Conservation (phyloP, 345 rosid genomes). For the Gossypium anomalum region DNA sequence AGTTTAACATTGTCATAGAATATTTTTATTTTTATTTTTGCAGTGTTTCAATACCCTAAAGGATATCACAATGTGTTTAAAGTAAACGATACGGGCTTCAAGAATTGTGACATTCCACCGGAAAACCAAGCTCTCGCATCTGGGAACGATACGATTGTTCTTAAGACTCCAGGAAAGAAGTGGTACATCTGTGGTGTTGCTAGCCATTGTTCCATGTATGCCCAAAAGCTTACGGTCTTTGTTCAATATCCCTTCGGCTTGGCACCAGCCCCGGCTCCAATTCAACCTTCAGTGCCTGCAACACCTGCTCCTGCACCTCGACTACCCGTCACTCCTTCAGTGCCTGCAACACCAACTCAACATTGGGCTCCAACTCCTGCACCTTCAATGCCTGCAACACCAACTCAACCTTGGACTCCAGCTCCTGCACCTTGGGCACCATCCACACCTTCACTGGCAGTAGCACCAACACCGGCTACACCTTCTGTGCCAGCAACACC, state of each 20-base stretch:
- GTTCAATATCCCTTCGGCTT: not conserved
- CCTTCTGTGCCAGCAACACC: not conserved
- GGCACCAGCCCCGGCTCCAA: slow-evolving; percentile 8
- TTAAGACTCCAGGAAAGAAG: slow-evolving; percentile 29
- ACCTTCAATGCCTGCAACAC: not conserved
- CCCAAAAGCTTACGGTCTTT: slow-evolving; percentile 36
- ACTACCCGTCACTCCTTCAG: not conserved
- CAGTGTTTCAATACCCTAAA: slow-evolving; percentile 32
- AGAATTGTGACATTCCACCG: slow-evolving; percentile 17
- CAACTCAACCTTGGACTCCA: not conserved
- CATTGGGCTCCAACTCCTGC: not conserved
- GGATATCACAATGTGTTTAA: slow-evolving; percentile 31
- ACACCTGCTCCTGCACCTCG: not conserved
- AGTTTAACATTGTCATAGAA: not conserved
- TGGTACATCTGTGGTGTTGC: slow-evolving; percentile 44
- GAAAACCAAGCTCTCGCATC: not conserved
- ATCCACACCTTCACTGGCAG: not conserved
- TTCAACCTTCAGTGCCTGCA: not conserved
- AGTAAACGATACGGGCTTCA: slow-evolving; percentile 27
- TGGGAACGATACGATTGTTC: slow-evolving; percentile 31
- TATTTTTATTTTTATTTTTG: not conserved
- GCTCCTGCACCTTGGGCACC: not conserved
- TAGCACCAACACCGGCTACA: not conserved
- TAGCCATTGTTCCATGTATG: slow-evolving; percentile 20
- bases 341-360: not conserved